Percentiles rank a stretch among this genome's conserved stretches.
These are phyloP conservation scores for Pichia sp. DNA, from an alignment of 1,139 yeast genomes.

Conservation along the genomic window DNA sequence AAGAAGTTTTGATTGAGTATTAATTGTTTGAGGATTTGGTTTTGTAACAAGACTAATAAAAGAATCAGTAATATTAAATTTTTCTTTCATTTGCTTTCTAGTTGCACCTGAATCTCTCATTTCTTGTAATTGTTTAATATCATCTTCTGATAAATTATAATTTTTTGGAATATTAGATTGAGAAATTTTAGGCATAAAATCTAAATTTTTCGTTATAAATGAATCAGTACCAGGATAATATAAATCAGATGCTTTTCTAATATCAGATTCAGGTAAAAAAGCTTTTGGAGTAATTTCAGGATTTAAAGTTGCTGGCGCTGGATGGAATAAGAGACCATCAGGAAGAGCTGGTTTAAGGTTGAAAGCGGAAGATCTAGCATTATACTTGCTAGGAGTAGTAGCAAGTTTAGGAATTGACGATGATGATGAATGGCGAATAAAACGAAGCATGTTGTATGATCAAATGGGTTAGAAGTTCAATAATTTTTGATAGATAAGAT, in stretches of 20 bases:
- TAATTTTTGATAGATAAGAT: no score
- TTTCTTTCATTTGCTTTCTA: constrained; percentile 57
- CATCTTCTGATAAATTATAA: constrained; percentile 56
- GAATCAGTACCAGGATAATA: constrained; percentile 30
- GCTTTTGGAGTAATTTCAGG: constrained; percentile 55
- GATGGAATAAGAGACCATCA: constrained; percentile 36
- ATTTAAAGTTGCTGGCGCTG: constrained; percentile 42
- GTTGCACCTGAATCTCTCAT: constrained; percentile 55
- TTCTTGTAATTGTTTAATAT: constrained; percentile 53
- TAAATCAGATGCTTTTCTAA: constrained; percentile 40
- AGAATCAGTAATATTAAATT: constrained; percentile 51
- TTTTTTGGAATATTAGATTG: constrained; percentile 34
- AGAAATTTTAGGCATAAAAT: constrained; percentile 46
- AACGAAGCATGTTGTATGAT: neutral
- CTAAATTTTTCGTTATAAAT: constrained; percentile 34
- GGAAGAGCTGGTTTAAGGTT: constrained; percentile 33
- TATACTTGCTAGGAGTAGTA: constrained; percentile 31
- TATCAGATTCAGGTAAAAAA: constrained; percentile 62
- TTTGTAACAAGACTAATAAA: constrained; percentile 48
- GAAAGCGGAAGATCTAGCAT: constrained; percentile 31
- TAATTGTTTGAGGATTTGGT: constrained; percentile 29
- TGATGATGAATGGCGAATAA: neutral
- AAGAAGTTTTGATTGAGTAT: constrained; percentile 25
- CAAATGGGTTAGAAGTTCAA: neutral
- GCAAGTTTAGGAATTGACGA: constrained; percentile 22